A percentile compares a stretch with the other conserved stretches of the same genome.
phyloP scores from a whole-genome alignment of 768 basidiomycete species.

The Russula ochroleuca region DNA sequence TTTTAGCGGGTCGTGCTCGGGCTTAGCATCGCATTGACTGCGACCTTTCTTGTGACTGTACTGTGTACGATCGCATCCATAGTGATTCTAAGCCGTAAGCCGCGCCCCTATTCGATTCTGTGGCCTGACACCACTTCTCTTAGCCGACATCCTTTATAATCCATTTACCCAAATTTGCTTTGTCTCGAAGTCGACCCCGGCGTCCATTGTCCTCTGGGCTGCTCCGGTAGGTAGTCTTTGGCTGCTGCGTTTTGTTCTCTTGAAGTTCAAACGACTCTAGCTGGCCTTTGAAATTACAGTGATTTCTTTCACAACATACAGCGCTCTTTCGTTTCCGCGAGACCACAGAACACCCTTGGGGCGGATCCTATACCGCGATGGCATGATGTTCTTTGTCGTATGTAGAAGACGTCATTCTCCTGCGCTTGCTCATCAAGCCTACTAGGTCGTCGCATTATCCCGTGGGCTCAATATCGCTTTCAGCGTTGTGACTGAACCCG shows the following conservation, averaged over 20 bases:
- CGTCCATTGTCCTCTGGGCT: conserved; percentile 34
- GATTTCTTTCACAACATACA: conserved; percentile 34
- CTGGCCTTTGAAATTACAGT: conserved; percentile 37
- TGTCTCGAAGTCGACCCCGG: conserved; percentile 25
- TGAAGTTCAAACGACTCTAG: conserved; percentile 26
- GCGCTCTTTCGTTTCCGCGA: conserved; percentile 38
- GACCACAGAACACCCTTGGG: conserved; percentile 30
- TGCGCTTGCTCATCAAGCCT: not conserved
- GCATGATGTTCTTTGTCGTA: conserved; percentile 38
- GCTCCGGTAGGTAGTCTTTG: conserved; percentile 33
- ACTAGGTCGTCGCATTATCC: conserved; percentile 7
- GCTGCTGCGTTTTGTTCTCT: not conserved
- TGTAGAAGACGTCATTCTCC: conserved; percentile 8
- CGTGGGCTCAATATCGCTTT: not conserved
- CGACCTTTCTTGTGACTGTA: conserved; percentile 31
- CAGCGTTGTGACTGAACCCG: not conserved
- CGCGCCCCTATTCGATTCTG: not conserved
- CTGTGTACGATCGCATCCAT: conserved; percentile 26
- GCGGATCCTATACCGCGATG: conserved; percentile 36
- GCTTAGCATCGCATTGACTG: conserved; percentile 31
- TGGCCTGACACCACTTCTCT: not conserved
- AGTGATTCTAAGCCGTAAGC: not conserved
- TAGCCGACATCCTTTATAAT: conserved; percentile 32
- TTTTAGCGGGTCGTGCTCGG: conserved; percentile 28
- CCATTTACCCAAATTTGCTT: conserved; percentile 32